Evolutionary conservation across 2,329 filamentous ascomycete genomes (phyloP).

Genomic region (Colletotrichum phormii): DNA sequence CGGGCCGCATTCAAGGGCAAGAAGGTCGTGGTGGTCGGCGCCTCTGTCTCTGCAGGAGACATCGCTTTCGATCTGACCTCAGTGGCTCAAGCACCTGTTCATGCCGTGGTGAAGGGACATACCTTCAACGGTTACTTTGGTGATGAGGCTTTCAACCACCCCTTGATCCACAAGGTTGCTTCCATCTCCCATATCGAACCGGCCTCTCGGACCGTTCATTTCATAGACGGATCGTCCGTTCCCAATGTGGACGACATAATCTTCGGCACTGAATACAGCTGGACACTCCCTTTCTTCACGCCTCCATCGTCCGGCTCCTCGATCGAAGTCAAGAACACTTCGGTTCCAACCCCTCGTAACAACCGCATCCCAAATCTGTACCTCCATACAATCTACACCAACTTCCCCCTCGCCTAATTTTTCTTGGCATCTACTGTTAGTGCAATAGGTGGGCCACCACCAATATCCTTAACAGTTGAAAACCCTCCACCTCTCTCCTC

Average conservation of each 20-base stretch:
- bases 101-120: conserved; percentile 64
- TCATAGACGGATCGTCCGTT: conserved; percentile 65
- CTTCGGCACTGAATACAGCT: conserved; percentile 76
- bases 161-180: conserved; percentile 57
- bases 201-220: conserved; percentile 60
- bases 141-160: conserved; percentile 68
- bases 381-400: conserved; percentile 66
- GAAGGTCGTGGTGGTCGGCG: conserved; percentile 71
- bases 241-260: conserved; percentile 70
- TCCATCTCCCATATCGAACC: conserved; percentile 57
- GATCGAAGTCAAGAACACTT: background rate
- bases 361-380: conserved; percentile 68
- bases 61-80: conserved; percentile 65
- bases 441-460: too few species aligned
- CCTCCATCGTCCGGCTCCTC: conserved; percentile 56
- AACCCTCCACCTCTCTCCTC: too few species aligned
- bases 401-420: too few species aligned
- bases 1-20: conserved; percentile 57
- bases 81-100: conserved; percentile 58
- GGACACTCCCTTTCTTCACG: conserved; percentile 71
- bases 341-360: conserved; percentile 50
- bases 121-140: conserved; percentile 66
- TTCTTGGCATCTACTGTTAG: too few species aligned
- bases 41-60: conserved; percentile 73
- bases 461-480: too few species aligned